These are phyloP conservation scores for Hymenoscyphus repandus DNA, from an alignment of 2,329 filamentous ascomycete genomes.

Conservation along the genomic window DNA sequence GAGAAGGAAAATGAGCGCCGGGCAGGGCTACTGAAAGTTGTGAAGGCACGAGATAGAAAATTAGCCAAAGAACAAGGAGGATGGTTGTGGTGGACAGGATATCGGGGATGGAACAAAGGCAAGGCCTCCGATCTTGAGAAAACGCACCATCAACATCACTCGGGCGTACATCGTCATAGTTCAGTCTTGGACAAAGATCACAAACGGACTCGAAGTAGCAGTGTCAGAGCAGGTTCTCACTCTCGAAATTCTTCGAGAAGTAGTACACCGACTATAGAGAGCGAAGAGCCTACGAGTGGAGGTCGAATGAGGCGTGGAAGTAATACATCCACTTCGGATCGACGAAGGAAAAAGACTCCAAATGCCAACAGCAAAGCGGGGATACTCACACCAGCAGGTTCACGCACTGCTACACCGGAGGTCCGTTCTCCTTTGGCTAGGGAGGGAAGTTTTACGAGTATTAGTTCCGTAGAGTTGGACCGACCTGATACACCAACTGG, in stretches of 20 bases:
- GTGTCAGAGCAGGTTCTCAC: slow-evolving; percentile 28
- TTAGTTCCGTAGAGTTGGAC: slow-evolving; percentile 24
- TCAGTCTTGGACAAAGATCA: slow-evolving; percentile 23
- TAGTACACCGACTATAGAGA: slow-evolving; percentile 29
- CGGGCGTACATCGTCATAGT: slow-evolving; percentile 20
- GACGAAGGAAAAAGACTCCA: slow-evolving; percentile 26
- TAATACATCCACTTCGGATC: slow-evolving; percentile 26
- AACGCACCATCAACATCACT: slow-evolving; percentile 23
- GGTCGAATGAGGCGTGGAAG: slow-evolving; percentile 26
- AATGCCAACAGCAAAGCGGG: slow-evolving; percentile 9
- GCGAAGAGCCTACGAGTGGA: slow-evolving; percentile 20
- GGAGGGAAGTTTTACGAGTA: slow-evolving; percentile 28
- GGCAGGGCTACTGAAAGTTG: slow-evolving; percentile 62
- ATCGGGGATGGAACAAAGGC: slow-evolving; percentile 46
- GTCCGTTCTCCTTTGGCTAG: slow-evolving; percentile 27
- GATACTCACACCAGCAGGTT: slow-evolving; percentile 25
- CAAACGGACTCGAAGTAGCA: slow-evolving; percentile 27
- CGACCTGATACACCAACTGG: neutral
- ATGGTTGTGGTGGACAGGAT: slow-evolving; percentile 84
- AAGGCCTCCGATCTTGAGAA: slow-evolving; percentile 29
- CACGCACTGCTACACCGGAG: slow-evolving; percentile 28
- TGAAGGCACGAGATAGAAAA: slow-evolving; percentile 63
- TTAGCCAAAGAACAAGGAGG: slow-evolving; percentile 63
- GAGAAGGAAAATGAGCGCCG: slow-evolving; percentile 91
- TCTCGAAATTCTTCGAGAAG: slow-evolving; percentile 33